These are phyloP conservation scores for Serendipita sp. DNA, from an alignment of 768 basidiomycete genomes.

Conservation along the genomic window DNA sequence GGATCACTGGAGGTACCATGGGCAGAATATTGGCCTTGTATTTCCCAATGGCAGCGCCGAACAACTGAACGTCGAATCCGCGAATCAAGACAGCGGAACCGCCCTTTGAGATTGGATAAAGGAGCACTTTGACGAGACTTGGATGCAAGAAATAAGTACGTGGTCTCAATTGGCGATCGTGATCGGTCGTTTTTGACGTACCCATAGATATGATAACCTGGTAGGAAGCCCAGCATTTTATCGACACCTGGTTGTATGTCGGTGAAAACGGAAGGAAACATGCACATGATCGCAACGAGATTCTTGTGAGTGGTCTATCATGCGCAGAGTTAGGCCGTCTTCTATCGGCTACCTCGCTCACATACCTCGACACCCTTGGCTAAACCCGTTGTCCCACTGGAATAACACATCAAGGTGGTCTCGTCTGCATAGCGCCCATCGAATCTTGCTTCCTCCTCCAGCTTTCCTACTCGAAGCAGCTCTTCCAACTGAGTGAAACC, in stretches of 20 bases:
- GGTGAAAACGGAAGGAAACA: constrained; percentile 33
- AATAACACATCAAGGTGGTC: constrained; percentile 51
- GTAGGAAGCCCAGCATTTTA: constrained; percentile 46
- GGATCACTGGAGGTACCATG: constrained; percentile 73
- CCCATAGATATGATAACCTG: constrained; percentile 23
- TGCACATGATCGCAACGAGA: constrained; percentile 41
- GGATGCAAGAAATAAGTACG: not conserved
- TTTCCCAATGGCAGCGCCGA: constrained; percentile 48
- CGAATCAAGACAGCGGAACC: constrained; percentile 41
- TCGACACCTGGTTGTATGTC: constrained; percentile 27
- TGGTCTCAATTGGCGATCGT: not conserved
- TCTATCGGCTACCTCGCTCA: not conserved
- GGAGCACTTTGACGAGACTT: constrained; percentile 43
- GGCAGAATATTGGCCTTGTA: constrained; percentile 44
- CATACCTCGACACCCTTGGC: constrained; percentile 50
- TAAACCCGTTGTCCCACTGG: constrained; percentile 57
- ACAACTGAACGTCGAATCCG: constrained; percentile 55
- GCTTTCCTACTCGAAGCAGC: constrained; percentile 34
- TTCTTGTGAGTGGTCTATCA: constrained; percentile 32
- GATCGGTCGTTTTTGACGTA: not conserved
- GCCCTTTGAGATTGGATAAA: constrained; percentile 38
- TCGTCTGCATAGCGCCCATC: constrained; percentile 37
- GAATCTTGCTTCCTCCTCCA: constrained; percentile 39
- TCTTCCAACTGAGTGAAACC: constrained; percentile 29
- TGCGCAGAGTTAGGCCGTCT: not conserved